A percentile compares a stretch with the other conserved stretches of the same genome.
phyloP scores from a whole-genome alignment of 2,329 filamentous ascomycete genomes.

The Westerdykella aurantiaca region DNA sequence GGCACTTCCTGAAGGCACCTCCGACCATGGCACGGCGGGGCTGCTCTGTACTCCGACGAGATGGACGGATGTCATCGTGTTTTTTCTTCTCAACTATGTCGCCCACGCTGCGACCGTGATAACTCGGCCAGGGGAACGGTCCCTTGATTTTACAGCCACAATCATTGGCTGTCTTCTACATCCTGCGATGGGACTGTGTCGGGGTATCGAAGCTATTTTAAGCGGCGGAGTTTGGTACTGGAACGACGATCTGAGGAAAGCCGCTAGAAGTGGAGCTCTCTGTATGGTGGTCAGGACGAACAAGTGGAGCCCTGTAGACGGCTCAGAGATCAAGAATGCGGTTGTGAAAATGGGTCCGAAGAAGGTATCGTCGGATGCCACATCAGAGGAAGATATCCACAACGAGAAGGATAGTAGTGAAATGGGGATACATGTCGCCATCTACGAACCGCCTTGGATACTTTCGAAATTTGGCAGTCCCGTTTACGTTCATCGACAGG shows the following conservation, averaged over 20 bases:
- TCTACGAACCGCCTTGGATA: conserved; percentile 12
- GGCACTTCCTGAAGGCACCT: conserved; percentile 10
- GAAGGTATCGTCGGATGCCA: background rate
- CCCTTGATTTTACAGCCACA: conserved; percentile 7
- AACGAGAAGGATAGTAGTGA: background rate
- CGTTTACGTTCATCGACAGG: conserved; percentile 12
- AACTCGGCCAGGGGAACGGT: conserved; percentile 24
- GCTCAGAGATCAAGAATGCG: conserved; percentile 11
- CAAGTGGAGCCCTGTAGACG: conserved; percentile 16
- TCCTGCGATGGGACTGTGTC: conserved; percentile 18
- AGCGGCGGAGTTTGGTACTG: conserved; percentile 9
- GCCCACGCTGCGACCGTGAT: conserved; percentile 34
- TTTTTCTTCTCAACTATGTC: conserved; percentile 35
- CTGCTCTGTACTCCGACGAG: conserved; percentile 21
- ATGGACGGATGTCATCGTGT: conserved; percentile 23
- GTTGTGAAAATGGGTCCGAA: conserved; percentile 5
- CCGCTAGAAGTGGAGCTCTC: conserved; percentile 21
- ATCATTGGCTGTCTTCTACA: conserved; percentile 19
- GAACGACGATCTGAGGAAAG: conserved; percentile 18
- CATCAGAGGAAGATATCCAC: background rate
- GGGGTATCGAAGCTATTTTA: conserved; percentile 24
- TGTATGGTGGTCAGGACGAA: conserved; percentile 24
- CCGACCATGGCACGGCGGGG: conserved; percentile 13
- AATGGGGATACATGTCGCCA: conserved; percentile 7
- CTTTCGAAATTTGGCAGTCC: conserved; percentile 12